Evolutionary conservation across 2,329 filamentous ascomycete species (phyloP).

Genomic region (Stemphylium vesicarium): DNA sequence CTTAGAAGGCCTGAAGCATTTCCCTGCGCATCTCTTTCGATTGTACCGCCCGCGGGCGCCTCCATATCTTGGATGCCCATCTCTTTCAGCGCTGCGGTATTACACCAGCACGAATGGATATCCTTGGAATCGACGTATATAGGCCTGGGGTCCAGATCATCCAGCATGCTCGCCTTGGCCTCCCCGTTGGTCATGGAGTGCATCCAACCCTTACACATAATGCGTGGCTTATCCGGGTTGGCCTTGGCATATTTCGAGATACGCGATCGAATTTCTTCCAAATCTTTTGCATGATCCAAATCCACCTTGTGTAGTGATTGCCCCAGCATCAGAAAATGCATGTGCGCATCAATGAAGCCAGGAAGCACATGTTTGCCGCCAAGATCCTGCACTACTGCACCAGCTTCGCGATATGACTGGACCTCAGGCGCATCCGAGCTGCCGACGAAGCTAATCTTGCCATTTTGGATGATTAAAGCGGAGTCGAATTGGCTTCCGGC

Average conservation of each 20-base stretch:
- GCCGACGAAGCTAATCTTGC: constrained; percentile 53
- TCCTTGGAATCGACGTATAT: constrained; percentile 65
- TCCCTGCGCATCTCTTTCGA: constrained; percentile 57
- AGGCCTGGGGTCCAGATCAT: constrained; percentile 59
- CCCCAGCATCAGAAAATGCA: constrained; percentile 63
- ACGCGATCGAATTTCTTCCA: constrained; percentile 57
- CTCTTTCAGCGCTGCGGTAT: constrained; percentile 59
- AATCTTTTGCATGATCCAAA: constrained; percentile 55
- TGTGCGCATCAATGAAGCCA: constrained; percentile 65
- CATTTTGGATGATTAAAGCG: constrained; percentile 51
- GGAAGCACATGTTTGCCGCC: constrained; percentile 55
- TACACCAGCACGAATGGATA: constrained; percentile 64
- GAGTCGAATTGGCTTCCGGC: constrained; percentile 23
- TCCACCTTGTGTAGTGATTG: constrained; percentile 61
- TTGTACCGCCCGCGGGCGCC: constrained; percentile 60
- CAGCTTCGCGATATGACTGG: constrained; percentile 32
- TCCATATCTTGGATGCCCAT: constrained; percentile 56
- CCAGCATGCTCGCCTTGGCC: constrained; percentile 58
- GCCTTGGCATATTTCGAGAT: constrained; percentile 55
- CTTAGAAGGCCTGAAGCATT: constrained; percentile 59
- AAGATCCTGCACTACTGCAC: constrained; percentile 43
- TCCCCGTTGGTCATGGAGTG: constrained; percentile 61
- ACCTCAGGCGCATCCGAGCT: constrained; percentile 26
- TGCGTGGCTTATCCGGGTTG: constrained; percentile 55
- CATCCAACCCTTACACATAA: constrained; percentile 64